Evolutionary conservation across 257 asterid genomes (phyloP).

Genomic region (Galeopsis tetrahit): DNA sequence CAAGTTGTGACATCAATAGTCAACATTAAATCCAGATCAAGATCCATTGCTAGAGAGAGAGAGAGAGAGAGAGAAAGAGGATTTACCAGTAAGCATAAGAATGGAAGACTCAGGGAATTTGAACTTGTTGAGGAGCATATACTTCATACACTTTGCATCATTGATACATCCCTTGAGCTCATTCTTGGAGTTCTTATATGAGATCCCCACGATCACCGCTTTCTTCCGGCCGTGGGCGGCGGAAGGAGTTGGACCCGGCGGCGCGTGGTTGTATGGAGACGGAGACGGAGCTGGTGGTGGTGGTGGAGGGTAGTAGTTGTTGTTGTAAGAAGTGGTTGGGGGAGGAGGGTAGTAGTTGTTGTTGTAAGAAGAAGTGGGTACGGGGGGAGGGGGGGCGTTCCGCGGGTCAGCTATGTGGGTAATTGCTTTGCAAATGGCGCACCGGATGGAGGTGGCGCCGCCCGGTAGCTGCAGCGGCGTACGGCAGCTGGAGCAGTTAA

Average conservation of each 20-base stretch:
- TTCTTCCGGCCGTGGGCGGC: conserved; percentile 62
- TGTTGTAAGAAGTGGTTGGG: conserved; percentile 33
- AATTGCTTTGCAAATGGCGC: conserved; percentile 79
- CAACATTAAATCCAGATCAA: conserved; percentile 27
- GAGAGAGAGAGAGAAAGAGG: not conserved
- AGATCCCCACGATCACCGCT: conserved; percentile 84
- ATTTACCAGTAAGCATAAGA: conserved; percentile 85
- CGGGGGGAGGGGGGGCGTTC: conserved; percentile 38
- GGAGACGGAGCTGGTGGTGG: conserved; percentile 33
- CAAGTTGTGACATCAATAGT: conserved; percentile 37
- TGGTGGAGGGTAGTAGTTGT: conserved; percentile 39
- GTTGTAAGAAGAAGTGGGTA: conserved; percentile 33
- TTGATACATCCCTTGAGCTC: conserved; percentile 90
- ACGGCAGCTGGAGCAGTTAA: conserved; percentile 78
- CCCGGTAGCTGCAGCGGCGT: conserved; percentile 83
- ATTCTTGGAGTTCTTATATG: conserved; percentile 54
- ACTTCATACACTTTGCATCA: conserved; percentile 88
- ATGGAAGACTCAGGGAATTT: conserved; percentile 78
- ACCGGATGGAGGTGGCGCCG: conserved; percentile 81
- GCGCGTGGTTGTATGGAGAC: conserved; percentile 48
- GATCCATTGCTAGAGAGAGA: conserved; percentile 1
- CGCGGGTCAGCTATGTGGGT: conserved; percentile 68
- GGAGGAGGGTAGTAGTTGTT: conserved; percentile 38
- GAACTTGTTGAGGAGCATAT: conserved; percentile 63
- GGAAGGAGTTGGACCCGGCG: conserved; percentile 44